Percentiles rank a stretch among this genome's conserved stretches.
These are phyloP conservation scores for Fragosphaeria purpurea DNA, from an alignment of 2,329 filamentous ascomycete species.

Conservation along the genomic window DNA sequence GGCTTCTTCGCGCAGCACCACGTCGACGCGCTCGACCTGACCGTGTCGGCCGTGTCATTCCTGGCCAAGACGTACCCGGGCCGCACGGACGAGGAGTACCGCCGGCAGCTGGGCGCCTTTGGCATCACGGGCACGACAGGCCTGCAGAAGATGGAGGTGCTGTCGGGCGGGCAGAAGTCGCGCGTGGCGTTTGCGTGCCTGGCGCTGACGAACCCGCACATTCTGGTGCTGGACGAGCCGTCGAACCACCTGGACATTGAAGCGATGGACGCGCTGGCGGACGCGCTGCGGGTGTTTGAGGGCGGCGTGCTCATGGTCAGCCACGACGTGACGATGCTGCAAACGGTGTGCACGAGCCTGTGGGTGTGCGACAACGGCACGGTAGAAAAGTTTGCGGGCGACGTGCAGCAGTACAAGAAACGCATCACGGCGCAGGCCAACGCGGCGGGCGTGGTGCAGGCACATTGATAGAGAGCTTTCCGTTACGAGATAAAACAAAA, in stretches of 20 bases:
- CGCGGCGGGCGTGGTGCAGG: slow-evolving; percentile 72
- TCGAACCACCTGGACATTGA: slow-evolving; percentile 99
- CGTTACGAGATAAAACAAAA: not conserved
- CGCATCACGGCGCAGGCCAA: slow-evolving; percentile 84
- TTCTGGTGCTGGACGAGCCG: slow-evolving; percentile 94
- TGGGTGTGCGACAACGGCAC: slow-evolving; percentile 96
- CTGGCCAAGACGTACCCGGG: slow-evolving; percentile 91
- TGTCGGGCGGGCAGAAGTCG: slow-evolving; percentile 97
- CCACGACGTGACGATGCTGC: slow-evolving; percentile 97
- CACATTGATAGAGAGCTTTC: slow-evolving; percentile 30
- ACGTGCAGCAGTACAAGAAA: slow-evolving; percentile 97
- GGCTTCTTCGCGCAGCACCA: slow-evolving; percentile 99
- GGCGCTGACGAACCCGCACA: slow-evolving; percentile 87
- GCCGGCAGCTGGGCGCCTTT: slow-evolving; percentile 83
- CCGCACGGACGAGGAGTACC: slow-evolving; percentile 91
- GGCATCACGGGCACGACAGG: slow-evolving; percentile 90
- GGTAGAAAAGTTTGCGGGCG: slow-evolving; percentile 91
- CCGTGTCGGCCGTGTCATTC: slow-evolving; percentile 81
- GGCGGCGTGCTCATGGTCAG: slow-evolving; percentile 97
- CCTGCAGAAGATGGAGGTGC: slow-evolving; percentile 84
- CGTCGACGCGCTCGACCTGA: slow-evolving; percentile 89
- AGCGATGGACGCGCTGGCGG: slow-evolving; percentile 90
- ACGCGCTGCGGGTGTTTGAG: slow-evolving; percentile 75
- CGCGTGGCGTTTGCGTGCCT: slow-evolving; percentile 97
- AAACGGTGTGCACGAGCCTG: slow-evolving; percentile 85